Conservation (phyloP, 1,139 yeast species). For the Geotrichum reessii region DNA sequence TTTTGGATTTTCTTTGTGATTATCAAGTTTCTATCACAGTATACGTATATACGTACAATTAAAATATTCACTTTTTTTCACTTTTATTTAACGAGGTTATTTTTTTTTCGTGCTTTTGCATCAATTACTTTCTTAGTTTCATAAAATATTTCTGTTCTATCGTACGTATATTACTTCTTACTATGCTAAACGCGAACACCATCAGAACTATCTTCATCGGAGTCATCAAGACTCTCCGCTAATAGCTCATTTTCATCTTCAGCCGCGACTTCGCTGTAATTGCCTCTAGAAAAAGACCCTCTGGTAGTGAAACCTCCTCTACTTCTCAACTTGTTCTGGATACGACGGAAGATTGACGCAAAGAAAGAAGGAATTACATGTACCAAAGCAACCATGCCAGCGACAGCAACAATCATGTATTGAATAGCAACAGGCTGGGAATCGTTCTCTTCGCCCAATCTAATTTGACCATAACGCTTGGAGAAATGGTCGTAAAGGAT, state of each 20-base stretch:
- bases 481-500: slow-evolving; percentile 79
- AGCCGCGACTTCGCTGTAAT: slow-evolving; percentile 18
- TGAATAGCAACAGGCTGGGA: slow-evolving; percentile 26
- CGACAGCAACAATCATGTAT: slow-evolving; percentile 29
- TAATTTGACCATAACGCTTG: slow-evolving; percentile 75
- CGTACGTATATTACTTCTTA: background rate
- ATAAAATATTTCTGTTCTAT: background rate
- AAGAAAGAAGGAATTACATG: slow-evolving; percentile 30
- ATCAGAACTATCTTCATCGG: slow-evolving; percentile 6
- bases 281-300: slow-evolving; percentile 21
- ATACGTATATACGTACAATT: no score
- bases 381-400: slow-evolving; percentile 33
- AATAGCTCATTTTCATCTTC: slow-evolving; percentile 18
- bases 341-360: slow-evolving; percentile 16
- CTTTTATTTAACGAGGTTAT: no score
- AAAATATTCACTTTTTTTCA: no score
- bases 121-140: background rate
- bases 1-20: no score
- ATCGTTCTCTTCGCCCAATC: slow-evolving; percentile 68
- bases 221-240: slow-evolving; percentile 9
- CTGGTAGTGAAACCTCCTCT: slow-evolving; percentile 21
- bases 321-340: slow-evolving; percentile 12
- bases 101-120: background rate
- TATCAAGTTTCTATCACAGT: no score
- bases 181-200: slow-evolving; percentile 5